Base-by-base conservation (phyloP, 192 early-diverging fungal genomes). In the Coemansia sp. region DNA sequence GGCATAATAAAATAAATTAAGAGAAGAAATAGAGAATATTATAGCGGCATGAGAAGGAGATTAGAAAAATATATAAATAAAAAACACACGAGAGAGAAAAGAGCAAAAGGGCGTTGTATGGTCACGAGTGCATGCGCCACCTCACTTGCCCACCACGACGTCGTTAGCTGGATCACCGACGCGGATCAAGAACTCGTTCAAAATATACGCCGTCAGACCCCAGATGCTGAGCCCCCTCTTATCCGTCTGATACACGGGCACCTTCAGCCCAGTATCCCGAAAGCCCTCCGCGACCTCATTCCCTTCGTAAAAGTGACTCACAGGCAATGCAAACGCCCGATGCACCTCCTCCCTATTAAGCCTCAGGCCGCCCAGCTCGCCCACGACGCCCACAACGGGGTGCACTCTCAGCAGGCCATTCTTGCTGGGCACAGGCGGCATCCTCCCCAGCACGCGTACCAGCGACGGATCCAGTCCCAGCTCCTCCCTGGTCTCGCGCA, bases 401-500 rank as follows among this genome's bases (percentile, higher is more conserved):
- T 89, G 83, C 9, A 91, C 88, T 16, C 79, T 74, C 18, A 90
- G 75, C 10, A 84, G 77, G 4, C 76, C 61, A 23, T 73, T 70
- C 38, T 86, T 76, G 78, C 88, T 89, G 12, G 92, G 90, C 36
- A 91, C 57, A 21, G 83, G 48, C 2, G 83, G 80, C 66, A 90
- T 77, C 48, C 68, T 56, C 8, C 92, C 92, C 3, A 94, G 64
- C 8, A 93, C 68, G 7, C 82, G 73, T 0, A 95, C 75, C 6
- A 65, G 21, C 6, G 64, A 60, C 0, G 70, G 52, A 0, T 35
- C 38, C 9, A 95, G 69, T 0, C 84, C 86, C 12, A 94, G 83
- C 70, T 96, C 95, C 65, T 96, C 93, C 25, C 69, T 37, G 6
- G 91, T 91, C 70, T 95, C 95, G 13, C 95, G 84, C 26, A 96